Percentiles rank a stretch among this genome's conserved stretches.
These are phyloP conservation scores for Castanea mollissima DNA, from an alignment of 306 rosid genomes.

Conservation along the genomic window DNA sequence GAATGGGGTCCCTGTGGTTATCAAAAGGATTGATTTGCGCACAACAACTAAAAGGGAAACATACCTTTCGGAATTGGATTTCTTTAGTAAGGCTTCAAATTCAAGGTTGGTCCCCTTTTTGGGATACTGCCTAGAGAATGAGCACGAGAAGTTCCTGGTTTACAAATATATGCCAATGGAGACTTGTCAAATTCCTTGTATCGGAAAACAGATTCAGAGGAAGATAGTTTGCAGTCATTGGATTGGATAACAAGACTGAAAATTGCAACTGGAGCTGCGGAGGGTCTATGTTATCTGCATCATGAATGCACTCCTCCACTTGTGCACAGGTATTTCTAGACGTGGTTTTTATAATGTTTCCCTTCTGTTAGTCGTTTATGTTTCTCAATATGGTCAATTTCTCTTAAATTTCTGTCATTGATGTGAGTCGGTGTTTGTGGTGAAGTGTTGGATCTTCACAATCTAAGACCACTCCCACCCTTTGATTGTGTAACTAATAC, in stretches of 20 bases:
- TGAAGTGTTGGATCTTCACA: background rate
- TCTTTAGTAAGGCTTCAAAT: conserved; percentile 69
- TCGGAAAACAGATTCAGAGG: conserved; percentile 52
- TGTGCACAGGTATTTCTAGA: conserved; percentile 74
- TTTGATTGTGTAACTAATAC: background rate
- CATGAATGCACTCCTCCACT: conserved; percentile 82
- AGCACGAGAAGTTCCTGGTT: conserved; percentile 78
- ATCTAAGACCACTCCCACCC: background rate
- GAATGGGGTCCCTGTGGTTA: conserved; percentile 59
- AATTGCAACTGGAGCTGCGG: conserved; percentile 91
- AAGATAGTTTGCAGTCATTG: conserved; percentile 72
- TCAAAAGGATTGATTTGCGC: conserved; percentile 65
- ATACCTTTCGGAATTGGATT: conserved; percentile 64
- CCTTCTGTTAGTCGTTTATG: background rate
- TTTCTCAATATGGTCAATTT: background rate
- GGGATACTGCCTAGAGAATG: conserved; percentile 88
- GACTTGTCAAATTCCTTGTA: conserved; percentile 75
- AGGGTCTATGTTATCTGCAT: conserved; percentile 81
- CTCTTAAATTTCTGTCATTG: background rate
- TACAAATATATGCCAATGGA: conserved; percentile 73
- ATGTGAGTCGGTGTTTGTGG: background rate
- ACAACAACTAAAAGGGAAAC: conserved; percentile 50
- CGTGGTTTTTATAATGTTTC: conserved; percentile 14
- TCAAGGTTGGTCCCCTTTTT: conserved; percentile 74
- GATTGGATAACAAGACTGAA: conserved; percentile 98